Percentiles rank a stretch among this genome's conserved stretches.
Evolutionary conservation across 768 basidiomycete genomes (phyloP).

Genomic region (Russula foetens): DNA sequence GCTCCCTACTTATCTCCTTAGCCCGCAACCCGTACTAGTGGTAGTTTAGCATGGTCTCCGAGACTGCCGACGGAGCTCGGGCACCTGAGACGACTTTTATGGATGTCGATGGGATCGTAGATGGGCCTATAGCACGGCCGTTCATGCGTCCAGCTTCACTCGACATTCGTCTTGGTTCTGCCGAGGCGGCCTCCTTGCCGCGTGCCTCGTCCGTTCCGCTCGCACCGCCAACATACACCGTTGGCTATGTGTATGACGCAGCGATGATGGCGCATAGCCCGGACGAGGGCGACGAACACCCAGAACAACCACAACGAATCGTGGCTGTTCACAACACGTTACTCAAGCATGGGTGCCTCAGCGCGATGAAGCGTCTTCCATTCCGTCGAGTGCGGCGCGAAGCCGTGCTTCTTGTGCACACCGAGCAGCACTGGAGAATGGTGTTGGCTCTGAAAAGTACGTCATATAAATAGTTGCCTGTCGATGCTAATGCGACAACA

Average conservation of each 20-base stretch:
- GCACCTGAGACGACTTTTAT: background rate
- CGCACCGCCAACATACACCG: slow-evolving; percentile 27
- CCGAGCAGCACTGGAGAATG: slow-evolving; percentile 86
- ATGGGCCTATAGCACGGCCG: background rate
- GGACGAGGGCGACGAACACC: slow-evolving; percentile 58
- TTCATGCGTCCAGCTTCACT: background rate
- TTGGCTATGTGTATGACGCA: slow-evolving; percentile 81
- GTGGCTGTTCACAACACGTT: slow-evolving; percentile 63
- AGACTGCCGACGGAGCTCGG: slow-evolving; percentile 7
- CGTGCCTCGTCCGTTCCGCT: slow-evolving; percentile 27
- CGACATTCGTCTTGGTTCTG: background rate
- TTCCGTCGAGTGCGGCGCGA: slow-evolving; percentile 65
- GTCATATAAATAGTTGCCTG: background rate
- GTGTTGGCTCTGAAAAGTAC: slow-evolving; percentile 42
- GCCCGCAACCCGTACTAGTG: background rate
- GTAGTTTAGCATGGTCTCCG: slow-evolving; percentile 6
- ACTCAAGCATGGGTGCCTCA: slow-evolving; percentile 45
- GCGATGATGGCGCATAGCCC: slow-evolving; percentile 84
- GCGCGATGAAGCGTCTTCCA: slow-evolving; percentile 69
- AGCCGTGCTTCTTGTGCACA: slow-evolving; percentile 86
- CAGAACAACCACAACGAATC: slow-evolving; percentile 74
- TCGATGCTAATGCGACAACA: slow-evolving; percentile 16
- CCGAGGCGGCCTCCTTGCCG: slow-evolving; percentile 3
- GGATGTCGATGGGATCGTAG: background rate
- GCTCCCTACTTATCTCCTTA: too few species aligned